Evolutionary conservation across 768 basidiomycete species (phyloP), one percentile per base, ranked within the genome.

Genomic region (Kwoniella shandongensis): DNA sequence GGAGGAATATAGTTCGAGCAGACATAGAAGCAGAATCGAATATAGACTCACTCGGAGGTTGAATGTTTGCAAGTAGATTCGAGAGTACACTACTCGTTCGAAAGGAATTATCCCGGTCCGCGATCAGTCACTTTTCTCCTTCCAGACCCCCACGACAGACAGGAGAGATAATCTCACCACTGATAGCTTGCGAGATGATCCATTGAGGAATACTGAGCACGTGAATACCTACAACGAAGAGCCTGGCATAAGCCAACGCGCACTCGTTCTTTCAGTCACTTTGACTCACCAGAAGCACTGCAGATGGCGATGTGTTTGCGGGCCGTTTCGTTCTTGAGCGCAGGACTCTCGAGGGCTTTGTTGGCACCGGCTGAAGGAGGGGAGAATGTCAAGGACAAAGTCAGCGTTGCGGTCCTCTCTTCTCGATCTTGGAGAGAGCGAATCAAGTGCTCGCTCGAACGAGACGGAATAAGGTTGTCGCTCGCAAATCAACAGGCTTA

Each of bases 191-290:
- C 2, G 59, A 61, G 25, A 77, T 40, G 54, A 72, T 62, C 44
- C 66, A 75, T 29, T 69, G 67, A 0, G 74, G 69, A 35, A 77
- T 77, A 46, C 55, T 64, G 26, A 63, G 49, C 12, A 61, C 65
- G 54, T 77, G 76, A 40, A 75, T 74, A 23, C 76, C 76, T 67
- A 38, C 18, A 54, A 4, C 6, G 32, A 13, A 32, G 32, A n/a
- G n/a, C n/a, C n/a, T n/a, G 32, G 13, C 13, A 18, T 42, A 7
- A 42, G n/a, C 41, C n/a, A 8, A 8, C 41, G 22, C 17, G 6
- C 41, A 42, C 41, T 8, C 7, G 8, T 29, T 23, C 25, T 25
- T 3, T n/a, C 27, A 23, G 32, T 11, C 25, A 2, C 30, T 6
- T 35, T 23, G 35, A 51, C 64, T 35, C 27, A 62, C 66, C 62